Evolutionary conservation across 1,284 basidiomycete species (phyloP).

Genomic region (Marasmius oreades): DNA sequence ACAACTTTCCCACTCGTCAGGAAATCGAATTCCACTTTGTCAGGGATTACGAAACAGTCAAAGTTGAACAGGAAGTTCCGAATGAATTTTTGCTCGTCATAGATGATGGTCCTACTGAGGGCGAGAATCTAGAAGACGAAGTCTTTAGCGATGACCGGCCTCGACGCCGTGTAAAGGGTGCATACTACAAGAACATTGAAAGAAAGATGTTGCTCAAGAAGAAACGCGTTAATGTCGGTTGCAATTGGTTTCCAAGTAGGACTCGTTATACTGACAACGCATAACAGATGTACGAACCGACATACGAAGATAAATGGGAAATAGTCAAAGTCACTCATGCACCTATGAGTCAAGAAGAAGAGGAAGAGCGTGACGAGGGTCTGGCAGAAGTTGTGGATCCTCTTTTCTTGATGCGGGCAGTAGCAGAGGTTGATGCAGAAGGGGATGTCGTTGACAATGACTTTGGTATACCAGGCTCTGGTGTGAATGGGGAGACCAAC

Average conservation of each 20-base stretch:
- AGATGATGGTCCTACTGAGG: constrained; percentile 50
- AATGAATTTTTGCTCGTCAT: constrained; percentile 83
- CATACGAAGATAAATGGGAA: constrained; percentile 77
- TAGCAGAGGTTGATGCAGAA: constrained; percentile 40
- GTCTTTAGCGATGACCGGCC: constrained; percentile 27
- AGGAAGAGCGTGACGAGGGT: constrained; percentile 48
- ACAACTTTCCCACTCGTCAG: constrained; percentile 34
- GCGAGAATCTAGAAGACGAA: constrained; percentile 28
- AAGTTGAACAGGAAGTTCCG: constrained; percentile 77
- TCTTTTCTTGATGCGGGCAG: constrained; percentile 33
- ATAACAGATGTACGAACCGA: constrained; percentile 52
- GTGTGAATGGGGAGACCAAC: too few relatives aligned
- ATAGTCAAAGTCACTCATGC: constrained; percentile 65
- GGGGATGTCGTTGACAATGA: constrained; percentile 39
- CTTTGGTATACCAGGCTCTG: background rate
- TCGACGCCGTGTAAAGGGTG: constrained; percentile 50
- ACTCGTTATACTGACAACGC: too few relatives aligned
- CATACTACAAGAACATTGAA: constrained; percentile 85
- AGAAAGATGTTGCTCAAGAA: constrained; percentile 85
- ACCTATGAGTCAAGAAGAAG: constrained; percentile 36
- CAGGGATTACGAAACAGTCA: constrained; percentile 81
- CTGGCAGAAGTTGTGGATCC: constrained; percentile 55
- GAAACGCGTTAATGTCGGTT: constrained; percentile 67
- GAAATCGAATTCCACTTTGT: constrained; percentile 69
- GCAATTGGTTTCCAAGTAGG: too few relatives aligned